These are phyloP conservation scores for Linderniella brevidens DNA, from an alignment of 257 asterid species.

Conservation along the genomic window DNA sequence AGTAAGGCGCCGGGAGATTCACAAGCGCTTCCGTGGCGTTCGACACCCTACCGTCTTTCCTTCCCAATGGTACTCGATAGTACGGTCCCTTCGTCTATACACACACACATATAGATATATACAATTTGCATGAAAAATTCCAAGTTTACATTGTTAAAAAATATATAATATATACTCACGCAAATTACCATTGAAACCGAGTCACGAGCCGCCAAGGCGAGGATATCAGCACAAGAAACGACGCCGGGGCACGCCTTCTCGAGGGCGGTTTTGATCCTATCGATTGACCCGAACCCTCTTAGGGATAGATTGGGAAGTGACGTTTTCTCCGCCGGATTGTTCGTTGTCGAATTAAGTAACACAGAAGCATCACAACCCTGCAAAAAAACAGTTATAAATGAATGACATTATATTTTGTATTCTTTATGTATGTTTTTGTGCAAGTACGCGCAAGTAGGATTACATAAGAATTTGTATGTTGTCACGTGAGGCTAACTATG, in stretches of 20 bases:
- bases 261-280: slow-evolving; percentile 28
- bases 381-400: not conserved
- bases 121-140: no score
- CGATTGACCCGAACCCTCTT: slow-evolving; percentile 35
- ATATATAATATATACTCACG: no score
- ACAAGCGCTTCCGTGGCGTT: slow-evolving; percentile 13
- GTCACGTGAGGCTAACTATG: no score
- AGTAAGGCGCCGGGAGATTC: slow-evolving; percentile 27
- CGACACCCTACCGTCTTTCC: slow-evolving; percentile 38
- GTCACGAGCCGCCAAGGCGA: slow-evolving; percentile 45
- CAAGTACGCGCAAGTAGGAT: no score
- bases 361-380: slow-evolving; percentile 66
- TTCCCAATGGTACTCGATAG: slow-evolving; percentile 36
- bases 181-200: slow-evolving; percentile 19
- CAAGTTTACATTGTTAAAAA: no score
- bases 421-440: no score
- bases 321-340: slow-evolving; percentile 25
- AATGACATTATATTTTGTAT: no score
- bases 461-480: no score
- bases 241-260: slow-evolving; percentile 39
- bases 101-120: no score
- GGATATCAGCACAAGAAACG: slow-evolving; percentile 57
- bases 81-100: slow-evolving; percentile 21
- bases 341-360: slow-evolving; percentile 24
- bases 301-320: slow-evolving; percentile 31